phyloP scores from a whole-genome alignment of 2,329 filamentous ascomycete genomes.

The Chrysoporthe cubensis region DNA sequence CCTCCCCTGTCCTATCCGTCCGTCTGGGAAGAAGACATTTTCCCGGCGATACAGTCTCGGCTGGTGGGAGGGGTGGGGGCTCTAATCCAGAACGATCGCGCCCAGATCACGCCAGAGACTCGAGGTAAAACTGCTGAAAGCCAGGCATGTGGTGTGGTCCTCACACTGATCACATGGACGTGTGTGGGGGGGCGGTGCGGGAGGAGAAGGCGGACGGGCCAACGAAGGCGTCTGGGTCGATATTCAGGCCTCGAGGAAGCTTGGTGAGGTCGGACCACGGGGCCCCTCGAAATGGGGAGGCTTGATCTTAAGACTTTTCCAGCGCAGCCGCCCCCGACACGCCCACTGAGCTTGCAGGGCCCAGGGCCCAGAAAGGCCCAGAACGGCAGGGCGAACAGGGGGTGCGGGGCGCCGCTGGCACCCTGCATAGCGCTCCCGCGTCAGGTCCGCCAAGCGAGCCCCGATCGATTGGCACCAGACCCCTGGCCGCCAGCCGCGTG shows the following conservation, averaged over 20 bases:
- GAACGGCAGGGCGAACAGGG: conserved; percentile 17
- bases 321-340: neutral
- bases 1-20: neutral
- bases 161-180: too few relatives aligned
- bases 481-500: conserved; percentile 10
- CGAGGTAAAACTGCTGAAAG: too few relatives aligned
- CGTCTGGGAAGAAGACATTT: neutral
- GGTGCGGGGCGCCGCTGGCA: conserved; percentile 4
- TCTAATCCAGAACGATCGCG: too few relatives aligned
- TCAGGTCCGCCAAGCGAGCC: conserved; percentile 25
- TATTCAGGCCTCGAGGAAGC: neutral
- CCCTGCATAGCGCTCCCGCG: conserved; percentile 18
- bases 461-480: conserved; percentile 23
- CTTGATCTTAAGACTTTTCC: neutral
- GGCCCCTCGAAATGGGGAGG: neutral
- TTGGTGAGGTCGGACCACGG: neutral
- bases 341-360: neutral
- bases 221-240: neutral
- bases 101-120: too few relatives aligned
- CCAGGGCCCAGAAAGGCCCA: neutral
- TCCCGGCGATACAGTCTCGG: neutral
- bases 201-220: neutral
- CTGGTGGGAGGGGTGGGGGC: too few relatives aligned
- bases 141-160: too few relatives aligned
- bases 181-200: neutral